Base-by-base conservation (phyloP, 2,329 filamentous ascomycete genomes). In the Aureobasidium sp. region DNA sequence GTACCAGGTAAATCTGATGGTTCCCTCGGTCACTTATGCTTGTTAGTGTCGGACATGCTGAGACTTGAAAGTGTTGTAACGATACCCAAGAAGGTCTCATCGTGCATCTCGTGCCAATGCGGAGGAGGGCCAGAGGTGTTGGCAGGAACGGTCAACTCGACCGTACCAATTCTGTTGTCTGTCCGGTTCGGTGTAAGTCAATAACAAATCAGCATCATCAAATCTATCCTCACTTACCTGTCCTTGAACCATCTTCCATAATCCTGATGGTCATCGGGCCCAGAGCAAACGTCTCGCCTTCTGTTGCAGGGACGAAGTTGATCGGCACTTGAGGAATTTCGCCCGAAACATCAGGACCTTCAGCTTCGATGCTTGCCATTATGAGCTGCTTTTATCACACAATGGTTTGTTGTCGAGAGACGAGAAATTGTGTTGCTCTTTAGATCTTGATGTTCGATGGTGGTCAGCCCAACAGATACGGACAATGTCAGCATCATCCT, bases 41-140 rank as follows among this genome's bases (percentile, higher is more conserved):
- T 41, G 37, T 55, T 17, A 42, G 26, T 26, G 10, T 32, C 8
- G 15, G 29, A 17, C 13, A 17, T 9, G 20, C 39, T 17, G 46
- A 5, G 3, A 3, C 17, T 36, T 2, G 29, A 1, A 23, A 8
- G 9, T 32, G 9, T 20, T 36, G 10, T 20, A n/a, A 20, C 9
- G 29, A 23, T 39, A 55, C 51, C 51, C 47, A 83, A 76, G 72
- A 84, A 84, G 8, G 79, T 82, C 72, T 82, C 78, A 65, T 85
- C 81, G 71, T 85, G 80, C 81, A 83, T 83, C 66, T 83, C 78
- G 67, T 84, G 79, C 78, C 78, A 83, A 69, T 82, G 79, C 1
- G 77, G 73, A 47, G 78, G 78, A 1, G 80, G 79, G 1, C 79
- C 80, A 0, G 73, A 66, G 0, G 76, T 79, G 23, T 76, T 71